Evolutionary conservation across 345 rosid species (phyloP), one percentile per base, ranked within the genome.

Genomic region (Acer yangbiense): DNA sequence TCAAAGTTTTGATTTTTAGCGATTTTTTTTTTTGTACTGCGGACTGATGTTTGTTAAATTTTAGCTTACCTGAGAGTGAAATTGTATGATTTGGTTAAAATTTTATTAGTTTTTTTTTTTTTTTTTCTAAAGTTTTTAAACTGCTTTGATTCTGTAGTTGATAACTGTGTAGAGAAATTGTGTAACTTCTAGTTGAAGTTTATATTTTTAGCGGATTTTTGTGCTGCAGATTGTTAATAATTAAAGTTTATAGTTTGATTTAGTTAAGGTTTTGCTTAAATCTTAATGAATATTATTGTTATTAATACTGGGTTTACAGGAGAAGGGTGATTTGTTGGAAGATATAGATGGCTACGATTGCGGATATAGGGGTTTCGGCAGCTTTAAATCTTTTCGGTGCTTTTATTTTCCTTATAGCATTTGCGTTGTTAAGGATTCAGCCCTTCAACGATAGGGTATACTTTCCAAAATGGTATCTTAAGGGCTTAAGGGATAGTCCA

Each of bases 381-480:
- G 94, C 86, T 27, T 44, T 96, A 68, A 96, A 96, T 85, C 85
- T 93, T 68, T 82, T 92, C 13, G 82, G 88, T 79, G 97, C 99
- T 10, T 66, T 96, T 46, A 70, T 91, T 44, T 96, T 96, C 88
- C 82, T 96, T 63, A 1, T 94, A 68, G 91, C 90, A 9, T 96
- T 96, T 71, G 99, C 99, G 8, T 21, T 94, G 6, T 75, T 93
- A 55, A 88, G 98, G 83, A 86, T 96, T 68, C 99, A 96, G 78
- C 98, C 99, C 48, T 87, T 93, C 88, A 96, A 96, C 65, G 99
- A 96, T 67, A 86, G 99, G 79, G 97, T 95, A 44, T 95, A 95
- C 83, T 95, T 95, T 76, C 91, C 99, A 0, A 95, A 95, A 87
- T 95, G 99, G 99, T 95, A 95, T 77, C 92, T 95, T 46, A 93